phyloP scores from a whole-genome alignment of 805 yeast species.

The Kregervanrija delftensis region DNA sequence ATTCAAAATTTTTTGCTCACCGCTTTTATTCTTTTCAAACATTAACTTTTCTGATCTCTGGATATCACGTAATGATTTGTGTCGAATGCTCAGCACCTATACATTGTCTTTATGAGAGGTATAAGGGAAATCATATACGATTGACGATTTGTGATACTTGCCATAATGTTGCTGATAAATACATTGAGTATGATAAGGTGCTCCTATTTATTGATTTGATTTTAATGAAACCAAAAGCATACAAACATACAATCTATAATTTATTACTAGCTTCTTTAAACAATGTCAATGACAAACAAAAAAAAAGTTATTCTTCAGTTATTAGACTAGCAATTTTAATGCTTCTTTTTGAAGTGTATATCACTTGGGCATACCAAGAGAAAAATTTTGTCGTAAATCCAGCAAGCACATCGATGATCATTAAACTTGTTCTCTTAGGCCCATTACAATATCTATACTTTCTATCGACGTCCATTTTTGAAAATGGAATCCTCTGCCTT shows the following conservation, averaged over 20 bases:
- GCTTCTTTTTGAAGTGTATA: slow-evolving; percentile 78
- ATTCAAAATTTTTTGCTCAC: too few relatives aligned
- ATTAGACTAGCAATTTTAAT: slow-evolving; percentile 54
- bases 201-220: slow-evolving; percentile 77
- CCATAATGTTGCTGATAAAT: slow-evolving; percentile 73
- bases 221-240: slow-evolving; percentile 80
- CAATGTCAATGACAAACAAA: neutral
- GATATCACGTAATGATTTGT: slow-evolving; percentile 58
- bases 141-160: slow-evolving; percentile 73
- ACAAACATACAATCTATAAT: slow-evolving; percentile 81
- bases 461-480: slow-evolving; percentile 41
- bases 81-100: slow-evolving; percentile 76
- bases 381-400: slow-evolving; percentile 31
- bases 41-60: too few relatives aligned
- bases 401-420: slow-evolving; percentile 18
- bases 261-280: slow-evolving; percentile 25
- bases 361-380: slow-evolving; percentile 90
- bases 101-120: slow-evolving; percentile 58
- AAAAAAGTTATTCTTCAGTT: slow-evolving; percentile 8
- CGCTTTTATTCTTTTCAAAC: too few relatives aligned
- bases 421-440: slow-evolving; percentile 27
- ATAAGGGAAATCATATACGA: slow-evolving; percentile 72
- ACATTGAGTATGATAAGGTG: slow-evolving; percentile 85
- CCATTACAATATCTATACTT: slow-evolving; percentile 50
- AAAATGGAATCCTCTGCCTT: slow-evolving; percentile 13